Percentiles rank a stretch among this genome's conserved stretches.
phyloP scores from a whole-genome alignment of 2,329 filamentous ascomycete species.

The Sarocladium brachiariae region DNA sequence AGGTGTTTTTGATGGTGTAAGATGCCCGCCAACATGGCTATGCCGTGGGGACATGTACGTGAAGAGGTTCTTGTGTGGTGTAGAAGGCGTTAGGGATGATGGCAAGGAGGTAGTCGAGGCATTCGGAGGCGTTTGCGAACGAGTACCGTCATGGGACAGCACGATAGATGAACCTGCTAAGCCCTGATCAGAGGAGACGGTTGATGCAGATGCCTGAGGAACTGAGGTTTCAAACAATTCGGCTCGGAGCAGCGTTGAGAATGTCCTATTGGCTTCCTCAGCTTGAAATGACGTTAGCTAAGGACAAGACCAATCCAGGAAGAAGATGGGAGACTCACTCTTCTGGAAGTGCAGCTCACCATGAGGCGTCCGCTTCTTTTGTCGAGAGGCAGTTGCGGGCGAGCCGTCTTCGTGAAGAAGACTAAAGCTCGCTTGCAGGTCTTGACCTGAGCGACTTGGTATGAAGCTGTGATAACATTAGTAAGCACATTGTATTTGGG shows the following conservation, averaged over 20 bases:
- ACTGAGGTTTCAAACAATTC: constrained; percentile 90
- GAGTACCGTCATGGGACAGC: constrained; percentile 56
- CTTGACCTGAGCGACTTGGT: constrained; percentile 85
- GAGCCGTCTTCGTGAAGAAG: constrained; percentile 88
- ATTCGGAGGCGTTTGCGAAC: constrained; percentile 76
- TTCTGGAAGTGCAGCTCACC: constrained; percentile 91
- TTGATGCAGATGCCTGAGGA: constrained; percentile 67
- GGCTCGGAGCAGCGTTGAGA: constrained; percentile 76
- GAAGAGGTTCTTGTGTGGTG: constrained; percentile 95
- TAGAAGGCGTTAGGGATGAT: constrained; percentile 78
- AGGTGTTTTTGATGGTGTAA: constrained; percentile 82
- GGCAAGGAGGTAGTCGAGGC: constrained; percentile 55
- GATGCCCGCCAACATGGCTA: constrained; percentile 67
- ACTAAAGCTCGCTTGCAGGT: constrained; percentile 88
- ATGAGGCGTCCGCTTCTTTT: constrained; percentile 77
- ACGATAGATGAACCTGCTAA: constrained; percentile 43
- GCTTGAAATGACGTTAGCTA: constrained; percentile 38
- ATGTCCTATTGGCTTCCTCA: constrained; percentile 92
- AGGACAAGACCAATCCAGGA: no score
- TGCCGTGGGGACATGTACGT: constrained; percentile 75
- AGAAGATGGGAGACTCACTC: constrained; percentile 48
- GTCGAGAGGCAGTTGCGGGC: constrained; percentile 80
- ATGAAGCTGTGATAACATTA: constrained; percentile 66
- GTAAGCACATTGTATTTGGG: background rate
- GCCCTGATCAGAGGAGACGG: constrained; percentile 52